A percentile compares a stretch with the other conserved stretches of the same genome.
These are phyloP conservation scores for Podaxis sp. DNA, from an alignment of 768 basidiomycete species.

Conservation along the genomic window DNA sequence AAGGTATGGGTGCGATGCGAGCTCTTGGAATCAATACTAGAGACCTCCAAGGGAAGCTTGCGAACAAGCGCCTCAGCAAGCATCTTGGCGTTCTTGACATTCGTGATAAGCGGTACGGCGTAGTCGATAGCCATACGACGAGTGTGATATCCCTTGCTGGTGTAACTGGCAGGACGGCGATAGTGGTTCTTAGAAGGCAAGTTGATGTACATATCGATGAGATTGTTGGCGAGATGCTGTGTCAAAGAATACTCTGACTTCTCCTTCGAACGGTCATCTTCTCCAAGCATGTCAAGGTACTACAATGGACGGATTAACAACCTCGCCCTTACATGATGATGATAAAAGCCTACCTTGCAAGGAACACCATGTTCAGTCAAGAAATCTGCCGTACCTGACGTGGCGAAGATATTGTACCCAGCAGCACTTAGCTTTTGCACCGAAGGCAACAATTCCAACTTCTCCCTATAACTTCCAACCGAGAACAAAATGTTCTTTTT, in stretches of 20 bases:
- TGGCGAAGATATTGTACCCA: conserved; percentile 96
- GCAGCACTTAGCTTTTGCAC: conserved; percentile 93
- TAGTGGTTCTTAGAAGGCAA: conserved; percentile 97
- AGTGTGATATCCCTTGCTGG: conserved; percentile 94
- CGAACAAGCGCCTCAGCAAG: conserved; percentile 90
- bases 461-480: conserved; percentile 96
- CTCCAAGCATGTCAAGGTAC: conserved; percentile 89
- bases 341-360: conserved; percentile 67
- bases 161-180: conserved; percentile 94
- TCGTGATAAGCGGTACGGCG: conserved; percentile 95
- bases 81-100: conserved; percentile 98
- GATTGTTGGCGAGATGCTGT: conserved; percentile 93
- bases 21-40: conserved; percentile 89
- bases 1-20: conserved; percentile 88
- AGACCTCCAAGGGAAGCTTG: conserved; percentile 88
- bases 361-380: conserved; percentile 94
- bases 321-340: background rate
- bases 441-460: conserved; percentile 91
- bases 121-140: conserved; percentile 99
- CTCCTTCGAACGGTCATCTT: conserved; percentile 70
- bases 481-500: conserved; percentile 98
- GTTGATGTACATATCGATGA: conserved; percentile 99
- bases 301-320: conserved; percentile 25
- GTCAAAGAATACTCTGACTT: conserved; percentile 98
- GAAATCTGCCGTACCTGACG: conserved; percentile 96